Percentiles rank a stretch among this genome's conserved stretches.
These are phyloP conservation scores for Funneliformis mosseae DNA, from an alignment of 192 early-diverging fungal genomes.

Conservation along the genomic window DNA sequence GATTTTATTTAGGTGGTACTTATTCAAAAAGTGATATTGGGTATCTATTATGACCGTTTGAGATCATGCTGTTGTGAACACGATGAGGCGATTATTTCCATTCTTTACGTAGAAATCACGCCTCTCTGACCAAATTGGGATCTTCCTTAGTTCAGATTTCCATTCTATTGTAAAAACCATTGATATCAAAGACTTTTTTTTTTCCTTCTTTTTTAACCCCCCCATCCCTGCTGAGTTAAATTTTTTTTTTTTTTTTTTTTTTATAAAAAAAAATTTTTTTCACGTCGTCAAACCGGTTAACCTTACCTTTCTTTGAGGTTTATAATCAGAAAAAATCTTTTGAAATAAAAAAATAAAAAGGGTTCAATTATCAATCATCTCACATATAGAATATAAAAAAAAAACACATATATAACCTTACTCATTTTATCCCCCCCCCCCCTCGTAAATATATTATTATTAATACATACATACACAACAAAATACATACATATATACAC, in stretches of 20 bases:
- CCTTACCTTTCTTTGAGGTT: no score
- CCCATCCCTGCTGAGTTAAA: no score
- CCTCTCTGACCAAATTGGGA: slow-evolving; percentile 16
- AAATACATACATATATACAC: no score
- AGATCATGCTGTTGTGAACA: not conserved
- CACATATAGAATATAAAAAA: not conserved
- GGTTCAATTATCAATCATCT: no score
- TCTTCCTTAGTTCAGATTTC: not conserved
- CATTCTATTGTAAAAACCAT: not conserved
- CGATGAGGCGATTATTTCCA: not conserved
- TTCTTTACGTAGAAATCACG: not conserved
- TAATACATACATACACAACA: no score
- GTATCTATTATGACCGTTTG: not conserved
- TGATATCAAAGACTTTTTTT: not conserved
- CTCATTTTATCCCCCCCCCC: no score
- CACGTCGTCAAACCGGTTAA: no score
- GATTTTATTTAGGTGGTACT: not conserved
- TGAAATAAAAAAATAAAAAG: not conserved
- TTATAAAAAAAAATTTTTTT: no score
- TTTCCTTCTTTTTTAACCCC: not conserved
- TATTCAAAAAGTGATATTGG: not conserved
- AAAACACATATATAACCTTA: not conserved
- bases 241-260: no score
- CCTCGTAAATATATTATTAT: no score
- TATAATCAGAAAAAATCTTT: not conserved